Evolutionary conservation across 176 grass and related monocot genomes (phyloP).

Genomic region (Eragrostis nindensis): DNA sequence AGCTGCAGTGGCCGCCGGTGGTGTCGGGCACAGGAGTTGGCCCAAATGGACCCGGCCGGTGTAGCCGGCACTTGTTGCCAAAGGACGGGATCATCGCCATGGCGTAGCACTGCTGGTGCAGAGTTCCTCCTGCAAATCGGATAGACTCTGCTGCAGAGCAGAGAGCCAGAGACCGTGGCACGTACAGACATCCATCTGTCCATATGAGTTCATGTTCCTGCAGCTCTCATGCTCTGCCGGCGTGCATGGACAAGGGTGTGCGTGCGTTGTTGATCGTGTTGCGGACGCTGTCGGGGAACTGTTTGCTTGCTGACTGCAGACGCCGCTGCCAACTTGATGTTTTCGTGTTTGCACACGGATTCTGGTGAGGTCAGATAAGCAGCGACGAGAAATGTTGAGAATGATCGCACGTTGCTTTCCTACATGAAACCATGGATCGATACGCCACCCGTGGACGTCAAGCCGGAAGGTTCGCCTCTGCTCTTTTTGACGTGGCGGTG

Average conservation of each 20-base stretch:
- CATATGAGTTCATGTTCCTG: neutral
- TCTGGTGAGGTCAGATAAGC: neutral
- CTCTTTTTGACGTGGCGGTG: neutral
- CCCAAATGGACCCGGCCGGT: neutral
- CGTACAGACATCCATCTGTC: neutral
- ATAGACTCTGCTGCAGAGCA: neutral
- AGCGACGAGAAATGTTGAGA: neutral
- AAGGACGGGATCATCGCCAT: neutral
- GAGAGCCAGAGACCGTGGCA: neutral
- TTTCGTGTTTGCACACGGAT: neutral
- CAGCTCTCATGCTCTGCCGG: neutral
- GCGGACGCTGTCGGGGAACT: slow-evolving; percentile 8
- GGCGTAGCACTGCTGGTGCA: neutral
- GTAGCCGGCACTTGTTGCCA: neutral
- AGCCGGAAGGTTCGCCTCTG: slow-evolving; percentile 20
- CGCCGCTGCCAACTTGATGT: neutral
- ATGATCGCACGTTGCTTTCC: slow-evolving; percentile 26
- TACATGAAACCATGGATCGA: neutral
- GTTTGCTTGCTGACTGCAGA: no score
- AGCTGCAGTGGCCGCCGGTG: neutral
- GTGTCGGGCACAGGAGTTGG: slow-evolving; percentile 9
- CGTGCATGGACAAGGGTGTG: slow-evolving; percentile 21
- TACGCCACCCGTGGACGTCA: slow-evolving; percentile 26
- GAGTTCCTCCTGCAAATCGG: neutral
- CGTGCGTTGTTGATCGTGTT: neutral